These are phyloP conservation scores for Dichotomopilus funicola DNA, from an alignment of 2,329 filamentous ascomycete genomes.

Conservation along the genomic window DNA sequence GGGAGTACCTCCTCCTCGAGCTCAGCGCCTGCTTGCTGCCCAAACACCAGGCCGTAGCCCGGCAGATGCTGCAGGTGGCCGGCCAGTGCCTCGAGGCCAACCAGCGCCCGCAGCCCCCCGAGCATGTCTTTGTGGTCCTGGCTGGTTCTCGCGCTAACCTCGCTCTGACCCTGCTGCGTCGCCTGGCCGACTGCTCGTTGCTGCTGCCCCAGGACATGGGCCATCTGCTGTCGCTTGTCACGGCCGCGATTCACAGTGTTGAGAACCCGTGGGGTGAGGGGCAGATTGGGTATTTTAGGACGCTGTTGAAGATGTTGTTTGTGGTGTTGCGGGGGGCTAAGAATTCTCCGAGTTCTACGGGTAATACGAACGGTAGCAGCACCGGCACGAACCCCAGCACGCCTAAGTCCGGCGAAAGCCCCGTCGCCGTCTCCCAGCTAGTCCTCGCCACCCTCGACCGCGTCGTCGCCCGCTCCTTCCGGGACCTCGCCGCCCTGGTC, in stretches of 20 bases:
- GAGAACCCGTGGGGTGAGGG: slow-evolving; percentile 47
- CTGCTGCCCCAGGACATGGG: slow-evolving; percentile 46
- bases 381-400: slow-evolving; percentile 20
- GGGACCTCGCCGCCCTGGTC: slow-evolving; percentile 70
- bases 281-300: slow-evolving; percentile 68
- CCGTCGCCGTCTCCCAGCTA: slow-evolving; percentile 48
- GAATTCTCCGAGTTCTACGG: slow-evolving; percentile 28
- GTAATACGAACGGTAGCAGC: too few relatives aligned
- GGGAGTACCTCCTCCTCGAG: slow-evolving; percentile 82
- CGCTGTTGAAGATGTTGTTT: slow-evolving; percentile 77
- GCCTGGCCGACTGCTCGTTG: slow-evolving; percentile 54
- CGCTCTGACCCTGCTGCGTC: slow-evolving; percentile 74
- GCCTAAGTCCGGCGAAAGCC: slow-evolving; percentile 27
- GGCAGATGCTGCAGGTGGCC: slow-evolving; percentile 66
- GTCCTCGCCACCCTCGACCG: slow-evolving; percentile 74
- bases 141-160: slow-evolving; percentile 72
- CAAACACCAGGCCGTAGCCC: slow-evolving; percentile 49
- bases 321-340: slow-evolving; percentile 66
- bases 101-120: slow-evolving; percentile 61
- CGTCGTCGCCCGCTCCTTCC: slow-evolving; percentile 76
- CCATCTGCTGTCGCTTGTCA: slow-evolving; percentile 44
- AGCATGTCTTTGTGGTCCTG: slow-evolving; percentile 75
- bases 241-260: slow-evolving; percentile 46
- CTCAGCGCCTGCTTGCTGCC: slow-evolving; percentile 60
- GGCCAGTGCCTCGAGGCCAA: slow-evolving; percentile 76